A percentile compares a stretch with the other conserved stretches of the same genome.
Conservation (phyloP, 192 early-diverging fungal genomes). For the Piromyces finnis region DNA sequence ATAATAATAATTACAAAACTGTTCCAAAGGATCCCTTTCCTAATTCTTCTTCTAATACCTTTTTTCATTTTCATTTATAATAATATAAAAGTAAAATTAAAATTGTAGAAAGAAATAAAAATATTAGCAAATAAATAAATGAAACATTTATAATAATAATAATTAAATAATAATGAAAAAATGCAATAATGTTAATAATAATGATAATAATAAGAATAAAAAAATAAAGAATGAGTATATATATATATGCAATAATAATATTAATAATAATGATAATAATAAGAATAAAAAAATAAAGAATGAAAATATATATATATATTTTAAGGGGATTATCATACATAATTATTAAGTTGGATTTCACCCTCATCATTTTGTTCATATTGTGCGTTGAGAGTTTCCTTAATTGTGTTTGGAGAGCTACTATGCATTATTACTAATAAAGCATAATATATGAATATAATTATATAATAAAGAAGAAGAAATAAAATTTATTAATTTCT, state of each 20-base stretch:
- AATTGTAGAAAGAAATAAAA: conserved; percentile 8
- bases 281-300: too few species aligned
- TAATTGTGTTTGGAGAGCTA: not conserved
- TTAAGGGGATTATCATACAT: conserved; percentile 10
- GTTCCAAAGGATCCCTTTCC: conserved; percentile 81
- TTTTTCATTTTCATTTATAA: not conserved
- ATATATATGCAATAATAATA: too few species aligned
- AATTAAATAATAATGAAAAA: too few species aligned
- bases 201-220: too few species aligned
- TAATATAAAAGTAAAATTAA: not conserved
- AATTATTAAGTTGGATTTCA: conserved; percentile 61
- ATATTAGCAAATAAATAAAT: not conserved
- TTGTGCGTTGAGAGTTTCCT: conserved; percentile 40
- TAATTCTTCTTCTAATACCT: conserved; percentile 31
- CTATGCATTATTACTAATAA: not conserved
- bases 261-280: too few species aligned
- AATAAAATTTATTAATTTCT: too few species aligned
- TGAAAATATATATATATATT: too few species aligned
- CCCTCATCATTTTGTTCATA: conserved; percentile 53
- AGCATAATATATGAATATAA: too few species aligned
- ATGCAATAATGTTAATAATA: too few species aligned
- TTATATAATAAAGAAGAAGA: too few species aligned
- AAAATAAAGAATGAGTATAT: too few species aligned
- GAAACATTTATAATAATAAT: too few species aligned
- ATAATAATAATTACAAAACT: conserved; percentile 19